Evolutionary conservation across 2,329 filamentous ascomycete genomes (phyloP).

Genomic region (Ophiostoma quercus): DNA sequence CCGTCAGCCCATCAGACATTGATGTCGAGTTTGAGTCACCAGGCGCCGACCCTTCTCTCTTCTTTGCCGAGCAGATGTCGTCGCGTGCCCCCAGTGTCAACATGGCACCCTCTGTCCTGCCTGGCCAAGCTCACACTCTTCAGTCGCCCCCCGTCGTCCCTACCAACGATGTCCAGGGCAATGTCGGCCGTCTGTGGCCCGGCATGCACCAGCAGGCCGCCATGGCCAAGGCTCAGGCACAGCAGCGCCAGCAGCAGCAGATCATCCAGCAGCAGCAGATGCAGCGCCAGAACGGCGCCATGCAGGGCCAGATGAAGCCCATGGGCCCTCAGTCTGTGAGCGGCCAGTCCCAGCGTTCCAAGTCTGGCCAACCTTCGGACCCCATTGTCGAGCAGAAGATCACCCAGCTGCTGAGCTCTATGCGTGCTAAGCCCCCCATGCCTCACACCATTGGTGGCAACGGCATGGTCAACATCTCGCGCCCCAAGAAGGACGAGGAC

Average conservation of each 20-base stretch:
- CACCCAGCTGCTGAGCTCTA: slow-evolving; percentile 83
- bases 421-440: slow-evolving; percentile 66
- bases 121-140: slow-evolving; percentile 52
- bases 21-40: slow-evolving; percentile 64
- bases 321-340: slow-evolving; percentile 40
- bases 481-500: slow-evolving; percentile 86
- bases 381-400: slow-evolving; percentile 87
- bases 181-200: slow-evolving; percentile 74
- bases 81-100: slow-evolving; percentile 34
- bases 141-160: slow-evolving; percentile 40
- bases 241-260: slow-evolving; percentile 63
- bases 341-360: slow-evolving; percentile 43
- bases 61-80: slow-evolving; percentile 45
- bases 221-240: slow-evolving; percentile 64
- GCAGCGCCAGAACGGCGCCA: slow-evolving; percentile 34
- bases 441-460: slow-evolving; percentile 48
- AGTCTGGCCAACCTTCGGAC: slow-evolving; percentile 53
- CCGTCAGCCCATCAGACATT: slow-evolving; percentile 56
- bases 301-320: slow-evolving; percentile 40
- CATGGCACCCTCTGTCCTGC: slow-evolving; percentile 49
- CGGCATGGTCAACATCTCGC: slow-evolving; percentile 58
- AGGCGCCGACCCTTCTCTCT: slow-evolving; percentile 55
- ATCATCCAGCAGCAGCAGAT: slow-evolving; percentile 54
- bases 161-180: slow-evolving; percentile 41
- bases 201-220: slow-evolving; percentile 91